Evolutionary conservation across 768 basidiomycete genomes (phyloP).

Genomic region (Holtermannia corniformis): DNA sequence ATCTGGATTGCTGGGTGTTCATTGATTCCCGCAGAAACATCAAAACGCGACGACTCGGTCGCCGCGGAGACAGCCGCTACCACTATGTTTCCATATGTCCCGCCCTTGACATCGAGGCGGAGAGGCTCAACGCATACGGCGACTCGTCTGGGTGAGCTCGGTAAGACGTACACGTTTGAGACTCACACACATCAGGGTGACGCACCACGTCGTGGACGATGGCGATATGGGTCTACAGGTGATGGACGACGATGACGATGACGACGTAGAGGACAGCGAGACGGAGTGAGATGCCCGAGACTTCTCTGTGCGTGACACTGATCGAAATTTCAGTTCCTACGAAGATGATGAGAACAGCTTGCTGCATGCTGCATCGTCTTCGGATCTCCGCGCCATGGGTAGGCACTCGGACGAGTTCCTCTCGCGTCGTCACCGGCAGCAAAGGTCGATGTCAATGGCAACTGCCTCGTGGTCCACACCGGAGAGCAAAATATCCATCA

Average conservation of each 20-base stretch:
- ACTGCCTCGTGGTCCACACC: no score
- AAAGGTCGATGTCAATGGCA: slow-evolving; percentile 52
- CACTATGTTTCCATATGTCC: slow-evolving; percentile 48
- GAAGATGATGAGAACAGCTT: slow-evolving; percentile 51
- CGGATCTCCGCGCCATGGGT: slow-evolving; percentile 66
- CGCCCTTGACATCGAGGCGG: slow-evolving; percentile 20
- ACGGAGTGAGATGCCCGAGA: slow-evolving; percentile 52
- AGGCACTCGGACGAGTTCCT: slow-evolving; percentile 51
- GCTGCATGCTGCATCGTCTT: slow-evolving; percentile 57
- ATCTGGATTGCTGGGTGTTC: not conserved
- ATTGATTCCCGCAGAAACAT: slow-evolving; percentile 49
- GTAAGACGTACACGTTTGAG: slow-evolving; percentile 31
- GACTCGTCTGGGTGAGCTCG: slow-evolving; percentile 38
- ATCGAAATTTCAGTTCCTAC: slow-evolving; percentile 49
- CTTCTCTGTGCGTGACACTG: slow-evolving; percentile 63
- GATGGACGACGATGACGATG: slow-evolving; percentile 70
- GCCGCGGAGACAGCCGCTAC: slow-evolving; percentile 91
- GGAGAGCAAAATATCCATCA: slow-evolving; percentile 1
- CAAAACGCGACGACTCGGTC: slow-evolving; percentile 86
- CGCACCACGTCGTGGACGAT: slow-evolving; percentile 59
- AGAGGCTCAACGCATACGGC: slow-evolving; percentile 35
- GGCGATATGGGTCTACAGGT: slow-evolving; percentile 61
- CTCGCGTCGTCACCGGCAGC: slow-evolving; percentile 45
- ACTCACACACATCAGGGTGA: slow-evolving; percentile 20
- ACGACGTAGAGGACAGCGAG: slow-evolving; percentile 70